Evolutionary conservation across 108 stramenopile species (phyloP).

Genomic region (Pseudonitzschia pungens): DNA sequence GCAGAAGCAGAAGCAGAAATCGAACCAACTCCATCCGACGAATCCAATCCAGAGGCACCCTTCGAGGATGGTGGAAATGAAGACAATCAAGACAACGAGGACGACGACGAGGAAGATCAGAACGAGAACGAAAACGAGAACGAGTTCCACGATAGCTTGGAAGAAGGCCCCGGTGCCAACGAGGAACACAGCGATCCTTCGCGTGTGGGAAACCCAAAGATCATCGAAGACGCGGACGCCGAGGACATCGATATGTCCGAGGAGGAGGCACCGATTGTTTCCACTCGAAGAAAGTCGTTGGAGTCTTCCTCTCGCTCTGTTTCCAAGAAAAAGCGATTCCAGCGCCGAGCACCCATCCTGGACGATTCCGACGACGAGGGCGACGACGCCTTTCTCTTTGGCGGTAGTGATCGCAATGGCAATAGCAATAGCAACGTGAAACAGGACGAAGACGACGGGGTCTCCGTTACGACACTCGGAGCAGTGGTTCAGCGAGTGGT

Average conservation of each 20-base stretch:
- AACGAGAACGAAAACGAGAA: neutral
- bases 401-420: no score
- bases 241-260: no score
- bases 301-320: no score
- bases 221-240: no score
- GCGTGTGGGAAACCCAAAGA: no score
- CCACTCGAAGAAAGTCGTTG: no score
- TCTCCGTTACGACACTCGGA: neutral
- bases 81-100: neutral
- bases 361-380: constrained; percentile 4
- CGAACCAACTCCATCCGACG: no score
- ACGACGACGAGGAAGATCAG: constrained; percentile 5
- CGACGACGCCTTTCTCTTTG: no score
- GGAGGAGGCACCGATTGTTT: neutral
- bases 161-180: no score
- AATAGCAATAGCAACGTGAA: neutral
- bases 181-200: no score
- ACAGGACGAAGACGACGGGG: neutral
- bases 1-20: neutral
- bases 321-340: no score
- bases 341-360: neutral
- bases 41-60: neutral
- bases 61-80: constrained; percentile 11
- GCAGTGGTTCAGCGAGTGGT: constrained; percentile 8
- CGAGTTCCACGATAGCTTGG: neutral